Percentiles rank a stretch among this genome's conserved stretches.
Evolutionary conservation across 148 eudicot species (phyloP).

Genomic region (Amaranthus hypochondriacus): DNA sequence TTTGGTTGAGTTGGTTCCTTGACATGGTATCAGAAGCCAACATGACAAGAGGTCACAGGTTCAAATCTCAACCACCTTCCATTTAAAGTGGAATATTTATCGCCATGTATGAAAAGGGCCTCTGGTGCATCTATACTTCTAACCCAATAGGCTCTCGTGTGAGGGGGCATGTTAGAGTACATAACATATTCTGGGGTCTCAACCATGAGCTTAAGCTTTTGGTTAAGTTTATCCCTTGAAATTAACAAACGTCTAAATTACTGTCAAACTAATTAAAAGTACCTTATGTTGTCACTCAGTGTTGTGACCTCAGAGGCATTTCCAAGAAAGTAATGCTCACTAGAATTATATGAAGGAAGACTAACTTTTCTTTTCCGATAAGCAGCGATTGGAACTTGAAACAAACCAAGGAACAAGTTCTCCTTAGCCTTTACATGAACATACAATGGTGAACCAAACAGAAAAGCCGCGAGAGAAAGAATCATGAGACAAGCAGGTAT

Average conservation of each 20-base stretch:
- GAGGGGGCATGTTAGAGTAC: too few relatives aligned
- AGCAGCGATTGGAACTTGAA: constrained; percentile 54
- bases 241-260: not conserved
- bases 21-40: too few relatives aligned
- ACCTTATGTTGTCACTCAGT: constrained; percentile 22
- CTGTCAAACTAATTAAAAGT: not conserved
- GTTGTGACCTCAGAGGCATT: not conserved
- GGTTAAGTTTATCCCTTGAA: not conserved
- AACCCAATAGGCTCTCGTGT: too few relatives aligned
- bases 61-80: too few relatives aligned
- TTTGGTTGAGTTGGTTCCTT: too few relatives aligned
- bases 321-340: constrained; percentile 20
- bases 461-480: constrained; percentile 39
- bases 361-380: constrained; percentile 31
- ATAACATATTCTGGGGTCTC: too few relatives aligned
- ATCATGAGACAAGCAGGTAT: constrained; percentile 60
- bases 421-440: constrained; percentile 41
- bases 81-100: too few relatives aligned
- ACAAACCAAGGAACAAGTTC: constrained; percentile 52
- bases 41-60: too few relatives aligned
- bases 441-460: constrained; percentile 53
- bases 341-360: constrained; percentile 10
- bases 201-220: too few relatives aligned
- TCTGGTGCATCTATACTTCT: too few relatives aligned
- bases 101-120: too few relatives aligned